These are phyloP conservation scores for Salix arbutifolia DNA, from an alignment of 345 rosid species.

Conservation along the genomic window DNA sequence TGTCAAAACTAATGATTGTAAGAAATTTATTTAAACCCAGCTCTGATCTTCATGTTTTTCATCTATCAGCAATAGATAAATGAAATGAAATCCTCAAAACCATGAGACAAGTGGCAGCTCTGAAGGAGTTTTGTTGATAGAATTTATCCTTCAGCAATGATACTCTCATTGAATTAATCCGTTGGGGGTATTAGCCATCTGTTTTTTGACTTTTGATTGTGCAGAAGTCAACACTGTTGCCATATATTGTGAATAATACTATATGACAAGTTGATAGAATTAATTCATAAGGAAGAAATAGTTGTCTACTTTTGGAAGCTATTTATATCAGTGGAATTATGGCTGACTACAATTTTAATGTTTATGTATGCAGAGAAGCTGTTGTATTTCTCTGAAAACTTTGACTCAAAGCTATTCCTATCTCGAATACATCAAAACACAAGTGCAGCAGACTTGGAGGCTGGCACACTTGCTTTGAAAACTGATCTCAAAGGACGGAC, in stretches of 20 bases:
- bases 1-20: background rate
- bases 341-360: background rate
- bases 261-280: background rate
- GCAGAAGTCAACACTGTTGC: background rate
- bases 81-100: background rate
- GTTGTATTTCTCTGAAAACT: slow-evolving; percentile 78
- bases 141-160: background rate
- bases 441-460: slow-evolving; percentile 81
- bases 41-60: background rate
- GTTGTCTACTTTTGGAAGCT: background rate
- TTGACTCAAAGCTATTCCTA: slow-evolving; percentile 88
- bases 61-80: background rate
- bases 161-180: background rate
- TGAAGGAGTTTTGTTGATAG: background rate
- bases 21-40: background rate
- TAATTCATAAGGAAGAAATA: background rate
- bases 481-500: slow-evolving; percentile 92
- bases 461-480: slow-evolving; percentile 88
- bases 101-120: background rate
- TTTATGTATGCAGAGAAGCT: slow-evolving; percentile 67
- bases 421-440: slow-evolving; percentile 85
- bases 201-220: background rate
- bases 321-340: slow-evolving; percentile 2
- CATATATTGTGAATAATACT: background rate
- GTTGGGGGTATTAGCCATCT: background rate